Base-by-base conservation (phyloP, 1,139 yeast genomes). In the Arxiozyma slooffiae region DNA sequence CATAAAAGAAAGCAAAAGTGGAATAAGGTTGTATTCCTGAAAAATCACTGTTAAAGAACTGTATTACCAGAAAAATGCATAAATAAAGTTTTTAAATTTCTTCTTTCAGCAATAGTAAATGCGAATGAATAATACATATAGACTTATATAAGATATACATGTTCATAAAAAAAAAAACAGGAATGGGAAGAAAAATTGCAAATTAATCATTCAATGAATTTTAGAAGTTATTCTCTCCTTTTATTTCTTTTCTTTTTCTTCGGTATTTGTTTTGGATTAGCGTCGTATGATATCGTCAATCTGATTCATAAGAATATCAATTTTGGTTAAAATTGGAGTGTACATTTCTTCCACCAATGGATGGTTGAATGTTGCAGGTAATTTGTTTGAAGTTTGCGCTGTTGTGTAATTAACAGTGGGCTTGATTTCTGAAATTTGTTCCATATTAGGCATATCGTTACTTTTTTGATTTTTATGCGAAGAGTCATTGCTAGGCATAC, bases 281-380 rank as follows among this genome's bases (percentile, higher is more conserved):
- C 47, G 30, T 38, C 46, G 46, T 41, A 55, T 48, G 23, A 59
- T 49, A 7, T 55, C 51, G 46, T 65, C 66, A 4, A 66, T 52
- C 41, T 58, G 57, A 39, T 52, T 52, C 53, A 65, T 58, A 46
- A 79, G 64, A 48, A 68, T 70, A 52, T 78, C 79, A 57, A 80
- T 71, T 57, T 72, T 74, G 17, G 67, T 67, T 48, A 79, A 67
- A 7, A 80, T 67, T 1, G 81, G 80, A 56, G 72, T 67, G 63
- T 78, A 79, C 54, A 78, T 67, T 38, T 69, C 69, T 26, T 70
- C 70, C 4, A 76, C 71, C n/a, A 68, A 64, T 2, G 78, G 77
- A 56, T 76, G 79, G 65, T 54, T 41, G 9, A 30, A 42, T 20
- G 16, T n/a, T 14, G 14, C 14, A n/a, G 30, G 11, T 39, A 8